Base-by-base conservation (phyloP, 2,329 filamentous ascomycete species). In the Phaeoacremonium minimum region DNA sequence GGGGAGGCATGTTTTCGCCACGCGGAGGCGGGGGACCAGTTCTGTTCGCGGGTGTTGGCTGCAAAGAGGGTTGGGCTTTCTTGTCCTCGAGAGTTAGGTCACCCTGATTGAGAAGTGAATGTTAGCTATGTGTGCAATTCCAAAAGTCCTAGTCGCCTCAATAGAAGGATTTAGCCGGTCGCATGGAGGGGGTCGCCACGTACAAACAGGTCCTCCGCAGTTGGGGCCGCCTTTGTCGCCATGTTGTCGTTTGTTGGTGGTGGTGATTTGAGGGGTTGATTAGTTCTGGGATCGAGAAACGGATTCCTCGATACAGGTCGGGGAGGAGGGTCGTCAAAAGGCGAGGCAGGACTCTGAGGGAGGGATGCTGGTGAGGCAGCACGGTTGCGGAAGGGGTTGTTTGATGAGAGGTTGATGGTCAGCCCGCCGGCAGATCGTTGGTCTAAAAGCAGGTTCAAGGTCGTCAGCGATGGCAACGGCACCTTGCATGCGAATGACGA, bases 341-440 rank as follows among this genome's bases (percentile, higher is more conserved):
- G 80, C 46, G 75, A 82, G 44, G 61, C 61, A n/a, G 52, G 53
- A 35, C 45, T 51, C 15, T 44, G 48, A 64, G 66, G 58, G 63
- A 60, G 49, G 45, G 52, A 59, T 36, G 63, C 57, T 34, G 76
- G 82, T 45, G 83, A 86, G 26, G 71, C 68, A 46, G 81, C 78
- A 53, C 83, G 79, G 61, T 87, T 87, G 67, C 85, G 82, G 53
- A 79, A 90, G 44, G 85, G 85, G 57, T 90, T 90, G 73, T 89
- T 89, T 58, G 85, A 89, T 60, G 82, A 81, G 53, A 89, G 75
- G 61, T 80, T 83, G 58, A 84, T 66, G 37, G 75, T 67, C 55
- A 83, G 67, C n/a, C n/a, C n/a, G 48, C 70, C 71, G 46, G 73
- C 60, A 49, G 75, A 73, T 46, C 64, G 70, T 49, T 61, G 61